A percentile compares a stretch with the other conserved stretches of the same genome.
These are phyloP conservation scores for Cardamine occulta DNA, from an alignment of 345 rosid genomes.

Conservation along the genomic window DNA sequence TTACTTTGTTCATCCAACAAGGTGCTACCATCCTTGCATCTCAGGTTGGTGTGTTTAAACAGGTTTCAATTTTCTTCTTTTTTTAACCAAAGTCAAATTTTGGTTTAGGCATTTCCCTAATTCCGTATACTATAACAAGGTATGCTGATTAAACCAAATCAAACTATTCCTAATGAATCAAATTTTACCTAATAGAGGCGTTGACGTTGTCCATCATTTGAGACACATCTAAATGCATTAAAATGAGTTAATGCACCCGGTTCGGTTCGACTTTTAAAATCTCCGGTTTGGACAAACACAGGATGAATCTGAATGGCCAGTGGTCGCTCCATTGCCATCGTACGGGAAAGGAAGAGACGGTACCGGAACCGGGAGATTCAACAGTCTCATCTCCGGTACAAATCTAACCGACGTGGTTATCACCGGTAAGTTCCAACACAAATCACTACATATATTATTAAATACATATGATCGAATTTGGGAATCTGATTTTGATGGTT, in stretches of 20 bases:
- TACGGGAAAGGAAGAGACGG: slow-evolving; percentile 76
- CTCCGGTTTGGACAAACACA: slow-evolving; percentile 33
- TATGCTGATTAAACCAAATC: slow-evolving; percentile 6
- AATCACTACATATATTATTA: background rate
- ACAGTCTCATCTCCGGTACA: slow-evolving; percentile 70
- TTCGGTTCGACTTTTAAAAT: slow-evolving; percentile 7
- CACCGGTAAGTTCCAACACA: slow-evolving; percentile 56
- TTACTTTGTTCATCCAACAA: slow-evolving; percentile 73
- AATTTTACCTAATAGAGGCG: background rate
- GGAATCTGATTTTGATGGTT: background rate
- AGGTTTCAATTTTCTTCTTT: background rate
- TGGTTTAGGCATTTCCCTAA: background rate
- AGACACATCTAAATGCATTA: background rate
- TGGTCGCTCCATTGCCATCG: slow-evolving; percentile 59
- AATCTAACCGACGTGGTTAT: slow-evolving; percentile 78
- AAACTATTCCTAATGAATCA: background rate
- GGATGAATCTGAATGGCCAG: slow-evolving; percentile 85
- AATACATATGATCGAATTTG: too few species aligned
- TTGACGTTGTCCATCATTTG: background rate
- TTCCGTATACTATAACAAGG: background rate
- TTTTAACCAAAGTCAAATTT: background rate
- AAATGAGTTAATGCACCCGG: background rate
- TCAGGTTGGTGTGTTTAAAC: slow-evolving; percentile 50
- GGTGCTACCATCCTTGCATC: slow-evolving; percentile 74
- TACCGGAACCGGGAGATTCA: slow-evolving; percentile 50